Percentiles rank a stretch among this genome's conserved stretches.
Evolutionary conservation across 257 asterid genomes (phyloP).

Genomic region (Buddleja alternifolia): DNA sequence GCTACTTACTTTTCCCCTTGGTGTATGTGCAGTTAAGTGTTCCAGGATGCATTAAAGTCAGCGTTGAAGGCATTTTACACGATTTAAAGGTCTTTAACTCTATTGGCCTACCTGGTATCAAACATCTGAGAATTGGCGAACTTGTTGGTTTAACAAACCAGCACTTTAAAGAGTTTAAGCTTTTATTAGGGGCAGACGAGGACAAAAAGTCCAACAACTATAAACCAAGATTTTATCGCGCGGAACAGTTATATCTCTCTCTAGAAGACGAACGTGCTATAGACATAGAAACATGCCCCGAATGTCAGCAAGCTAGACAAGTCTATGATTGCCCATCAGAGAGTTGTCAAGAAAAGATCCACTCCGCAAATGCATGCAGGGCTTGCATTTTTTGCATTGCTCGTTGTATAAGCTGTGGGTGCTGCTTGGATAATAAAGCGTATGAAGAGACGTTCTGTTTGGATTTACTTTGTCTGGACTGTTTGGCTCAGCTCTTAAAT

Average conservation of each 20-base stretch:
- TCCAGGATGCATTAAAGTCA: slow-evolving; percentile 56
- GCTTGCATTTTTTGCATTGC: slow-evolving; percentile 68
- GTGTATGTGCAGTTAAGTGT: slow-evolving; percentile 64
- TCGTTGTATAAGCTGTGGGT: slow-evolving; percentile 75
- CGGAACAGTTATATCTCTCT: slow-evolving; percentile 52
- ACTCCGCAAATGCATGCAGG: slow-evolving; percentile 51
- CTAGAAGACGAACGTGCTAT: slow-evolving; percentile 66
- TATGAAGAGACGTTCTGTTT: slow-evolving; percentile 65
- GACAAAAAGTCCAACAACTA: slow-evolving; percentile 31
- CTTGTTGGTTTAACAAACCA: slow-evolving; percentile 47
- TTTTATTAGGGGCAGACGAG: slow-evolving; percentile 51
- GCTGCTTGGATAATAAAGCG: slow-evolving; percentile 60
- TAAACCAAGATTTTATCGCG: slow-evolving; percentile 50
- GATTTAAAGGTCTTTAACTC: slow-evolving; percentile 59
- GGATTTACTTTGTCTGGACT: slow-evolving; percentile 52
- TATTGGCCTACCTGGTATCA: slow-evolving; percentile 57
- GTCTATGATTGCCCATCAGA: slow-evolving; percentile 81
- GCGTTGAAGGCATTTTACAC: slow-evolving; percentile 42
- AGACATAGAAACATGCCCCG: slow-evolving; percentile 78
- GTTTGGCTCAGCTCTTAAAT: slow-evolving; percentile 40
- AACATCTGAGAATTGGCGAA: slow-evolving; percentile 58
- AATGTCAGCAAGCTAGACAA: slow-evolving; percentile 56
- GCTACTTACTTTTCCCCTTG: not conserved
- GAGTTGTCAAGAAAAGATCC: slow-evolving; percentile 48
- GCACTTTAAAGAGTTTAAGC: slow-evolving; percentile 59